A percentile compares a stretch with the other conserved stretches of the same genome.
These are phyloP conservation scores for Chytridium lagenaria DNA, from an alignment of 371 early-diverging fungal species.

Conservation along the genomic window DNA sequence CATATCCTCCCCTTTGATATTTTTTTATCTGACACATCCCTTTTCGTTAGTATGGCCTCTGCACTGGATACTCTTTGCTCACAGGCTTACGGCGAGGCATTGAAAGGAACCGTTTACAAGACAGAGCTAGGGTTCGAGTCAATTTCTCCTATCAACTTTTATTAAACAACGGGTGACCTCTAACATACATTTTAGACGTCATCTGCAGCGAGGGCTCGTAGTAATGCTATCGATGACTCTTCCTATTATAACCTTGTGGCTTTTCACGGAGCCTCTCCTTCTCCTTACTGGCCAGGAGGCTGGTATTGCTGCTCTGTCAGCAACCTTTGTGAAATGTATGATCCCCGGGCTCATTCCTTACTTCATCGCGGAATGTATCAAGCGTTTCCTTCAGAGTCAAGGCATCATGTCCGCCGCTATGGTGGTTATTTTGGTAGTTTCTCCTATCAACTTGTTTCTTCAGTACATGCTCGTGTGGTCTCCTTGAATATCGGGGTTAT, in stretches of 20 bases:
- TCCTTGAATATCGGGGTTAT: slow-evolving; percentile 72
- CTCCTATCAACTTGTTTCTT: slow-evolving; percentile 76
- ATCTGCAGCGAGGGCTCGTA: slow-evolving; percentile 83
- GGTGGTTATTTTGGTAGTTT: slow-evolving; percentile 68
- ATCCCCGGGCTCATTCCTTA: slow-evolving; percentile 76
- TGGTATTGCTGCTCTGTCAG: slow-evolving; percentile 59
- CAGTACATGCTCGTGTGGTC: slow-evolving; percentile 74
- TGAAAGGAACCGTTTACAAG: slow-evolving; percentile 24
- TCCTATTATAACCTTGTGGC: slow-evolving; percentile 81
- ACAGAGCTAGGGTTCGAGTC: slow-evolving; percentile 64
- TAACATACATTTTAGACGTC: no score
- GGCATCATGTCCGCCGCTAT: slow-evolving; percentile 84
- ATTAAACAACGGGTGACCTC: no score
- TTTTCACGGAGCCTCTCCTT: slow-evolving; percentile 47
- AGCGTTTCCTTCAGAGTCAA: slow-evolving; percentile 81
- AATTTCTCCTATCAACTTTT: no score
- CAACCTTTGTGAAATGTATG: slow-evolving; percentile 69
- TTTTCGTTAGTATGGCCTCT: slow-evolving; percentile 63
- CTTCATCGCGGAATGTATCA: slow-evolving; percentile 76
- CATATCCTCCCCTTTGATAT: slow-evolving; percentile 25
- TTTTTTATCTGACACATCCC: no score
- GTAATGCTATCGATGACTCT: slow-evolving; percentile 68
- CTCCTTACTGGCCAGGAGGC: slow-evolving; percentile 63
- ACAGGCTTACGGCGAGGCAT: slow-evolving; percentile 66
- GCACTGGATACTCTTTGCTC: slow-evolving; percentile 90